Percentiles rank a stretch among this genome's conserved stretches.
Evolutionary conservation across 495 filamentous ascomycete genomes (phyloP).

Genomic region (Geoglossum glabrum): DNA sequence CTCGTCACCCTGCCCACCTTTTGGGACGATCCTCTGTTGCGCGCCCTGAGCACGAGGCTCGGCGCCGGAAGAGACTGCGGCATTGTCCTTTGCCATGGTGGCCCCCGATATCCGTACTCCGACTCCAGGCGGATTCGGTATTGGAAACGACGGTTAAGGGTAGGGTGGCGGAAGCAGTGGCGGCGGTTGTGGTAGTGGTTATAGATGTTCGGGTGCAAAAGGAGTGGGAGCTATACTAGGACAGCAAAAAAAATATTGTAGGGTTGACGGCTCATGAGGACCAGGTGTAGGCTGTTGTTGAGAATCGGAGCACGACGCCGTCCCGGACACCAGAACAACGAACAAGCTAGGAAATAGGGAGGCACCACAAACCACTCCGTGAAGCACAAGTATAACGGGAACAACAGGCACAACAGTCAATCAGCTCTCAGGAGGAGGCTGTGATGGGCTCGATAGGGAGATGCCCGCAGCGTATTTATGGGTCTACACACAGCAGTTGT

Average conservation of each 20-base stretch:
- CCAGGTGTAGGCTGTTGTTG: neutral
- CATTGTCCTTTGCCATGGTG: constrained; percentile 19
- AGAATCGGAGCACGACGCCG: neutral
- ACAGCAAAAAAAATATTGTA: neutral
- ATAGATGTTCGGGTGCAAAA: neutral
- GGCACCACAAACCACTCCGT: neutral
- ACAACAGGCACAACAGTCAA: too few relatives aligned
- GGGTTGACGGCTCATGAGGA: neutral
- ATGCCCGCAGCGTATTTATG: neutral
- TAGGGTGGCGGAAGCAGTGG: neutral
- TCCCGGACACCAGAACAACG: neutral
- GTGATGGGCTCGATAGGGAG: too few relatives aligned
- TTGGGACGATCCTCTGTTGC: constrained; percentile 54
- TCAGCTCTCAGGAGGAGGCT: neutral
- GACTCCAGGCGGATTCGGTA: neutral
- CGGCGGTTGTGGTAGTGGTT: too few relatives aligned
- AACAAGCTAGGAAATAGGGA: neutral
- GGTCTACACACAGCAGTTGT: neutral
- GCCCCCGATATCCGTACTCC: neutral
- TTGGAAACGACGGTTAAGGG: neutral
- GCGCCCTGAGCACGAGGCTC: constrained; percentile 41
- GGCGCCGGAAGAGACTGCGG: constrained; percentile 42
- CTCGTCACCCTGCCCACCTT: constrained; percentile 22
- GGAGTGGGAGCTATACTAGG: neutral
- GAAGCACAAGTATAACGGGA: neutral